Evolutionary conservation across 2,329 filamentous ascomycete genomes (phyloP).

Genomic region (Hypoxylon sp.): DNA sequence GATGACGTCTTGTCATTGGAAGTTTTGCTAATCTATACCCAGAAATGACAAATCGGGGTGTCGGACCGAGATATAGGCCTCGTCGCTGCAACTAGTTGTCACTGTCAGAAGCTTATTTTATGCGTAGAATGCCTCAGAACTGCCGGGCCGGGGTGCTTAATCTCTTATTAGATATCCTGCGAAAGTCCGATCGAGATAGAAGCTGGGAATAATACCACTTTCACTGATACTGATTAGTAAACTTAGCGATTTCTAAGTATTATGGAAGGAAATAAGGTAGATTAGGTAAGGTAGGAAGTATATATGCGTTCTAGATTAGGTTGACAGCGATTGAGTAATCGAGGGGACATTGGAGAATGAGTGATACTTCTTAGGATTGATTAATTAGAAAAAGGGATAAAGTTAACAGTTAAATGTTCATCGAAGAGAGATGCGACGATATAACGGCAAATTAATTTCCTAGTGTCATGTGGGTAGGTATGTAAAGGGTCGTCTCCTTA

Average conservation of each 20-base stretch:
- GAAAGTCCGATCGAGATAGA: neutral
- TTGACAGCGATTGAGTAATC: neutral
- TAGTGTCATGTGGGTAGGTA: no score
- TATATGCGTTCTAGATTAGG: neutral
- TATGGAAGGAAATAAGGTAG: neutral
- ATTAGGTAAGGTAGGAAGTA: neutral
- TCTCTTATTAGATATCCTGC: neutral
- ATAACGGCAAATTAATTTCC: no score
- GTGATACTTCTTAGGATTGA: no score
- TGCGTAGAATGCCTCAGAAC: constrained; percentile 2
- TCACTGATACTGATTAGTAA: neutral
- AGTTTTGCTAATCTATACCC: neutral
- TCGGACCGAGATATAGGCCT: neutral
- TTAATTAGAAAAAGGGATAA: no score
- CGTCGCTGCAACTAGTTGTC: neutral
- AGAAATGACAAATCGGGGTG: neutral
- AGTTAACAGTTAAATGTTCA: no score
- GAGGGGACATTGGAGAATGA: neutral
- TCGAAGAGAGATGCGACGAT: no score
- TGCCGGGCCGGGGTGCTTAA: neutral
- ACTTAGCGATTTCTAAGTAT: neutral
- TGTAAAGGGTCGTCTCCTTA: no score
- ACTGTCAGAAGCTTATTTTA: neutral
- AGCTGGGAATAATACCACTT: neutral
- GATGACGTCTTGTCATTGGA: neutral